Base-by-base conservation (phyloP, 2,329 filamentous ascomycete species). In the Dactylellina parvicollis region DNA sequence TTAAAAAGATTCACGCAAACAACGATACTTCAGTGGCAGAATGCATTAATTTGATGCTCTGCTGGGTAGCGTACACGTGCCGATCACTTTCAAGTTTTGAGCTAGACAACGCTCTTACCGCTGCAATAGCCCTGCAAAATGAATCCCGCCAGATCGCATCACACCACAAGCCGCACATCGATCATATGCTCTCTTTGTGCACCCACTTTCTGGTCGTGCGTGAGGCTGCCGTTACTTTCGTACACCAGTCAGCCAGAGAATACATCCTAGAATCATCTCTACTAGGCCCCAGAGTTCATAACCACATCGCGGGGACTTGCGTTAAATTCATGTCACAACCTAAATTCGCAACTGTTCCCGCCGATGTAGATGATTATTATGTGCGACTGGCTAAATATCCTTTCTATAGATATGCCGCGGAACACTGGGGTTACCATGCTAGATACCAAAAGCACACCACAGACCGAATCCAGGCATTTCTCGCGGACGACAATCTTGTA, bases 401-500 rank as follows among this genome's bases (percentile, higher is more conserved):
- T 20, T 44, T 60, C 24, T 60, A 44, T 16, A 18, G 5, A 38
- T 50, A 57, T 28, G 64, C 64, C 9, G 24, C 64, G 8, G 24
- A 5, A 14, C 14, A 46, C 24, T 69, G 54, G 64, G 64, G 54
- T 7, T 12, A 56, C n/a, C 22, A 50, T 22, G 32, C 22, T 1
- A 24, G 2, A 32, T n/a, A 10, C 9, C 10, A 14, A 7, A 50
- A 9, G 3, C 20, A 18, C 24, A 12, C 2, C 9, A 9, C 18
- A 1, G 20, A 9, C 3, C 10, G 4, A 22, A 14, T 66, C 4
- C n/a, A 49, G 4, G 5, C 34, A 5, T 60, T 60, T 46, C 54
- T 60, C 12, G 3, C 1, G n/a, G 22, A 69, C 26, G 34, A 54
- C 16, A 24, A 30, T 14, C 44, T 54, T 24, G 34, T 46, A 18